Conservation (phyloP, 2,329 filamentous ascomycete genomes). For the Knufia petricola region DNA sequence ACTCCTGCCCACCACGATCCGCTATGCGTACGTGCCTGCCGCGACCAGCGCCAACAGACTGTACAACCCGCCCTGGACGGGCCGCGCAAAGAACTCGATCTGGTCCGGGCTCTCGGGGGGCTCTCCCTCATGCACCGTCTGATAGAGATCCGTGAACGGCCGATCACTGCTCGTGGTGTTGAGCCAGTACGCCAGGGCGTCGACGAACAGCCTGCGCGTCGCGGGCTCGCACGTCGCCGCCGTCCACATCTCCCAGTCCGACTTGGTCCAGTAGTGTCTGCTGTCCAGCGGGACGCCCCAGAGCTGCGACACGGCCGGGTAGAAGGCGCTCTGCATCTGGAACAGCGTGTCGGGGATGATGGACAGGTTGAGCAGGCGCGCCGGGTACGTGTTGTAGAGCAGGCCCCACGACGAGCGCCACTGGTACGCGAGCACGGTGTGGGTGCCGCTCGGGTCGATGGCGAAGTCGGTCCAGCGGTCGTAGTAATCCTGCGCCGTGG, state of each 20-base stretch:
- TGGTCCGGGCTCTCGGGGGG: slow-evolving; percentile 50
- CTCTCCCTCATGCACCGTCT: slow-evolving; percentile 62
- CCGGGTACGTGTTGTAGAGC: slow-evolving; percentile 74
- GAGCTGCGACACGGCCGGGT: slow-evolving; percentile 65
- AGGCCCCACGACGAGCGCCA: slow-evolving; percentile 72
- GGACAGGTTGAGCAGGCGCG: slow-evolving; percentile 74
- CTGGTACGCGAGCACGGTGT: slow-evolving; percentile 70
- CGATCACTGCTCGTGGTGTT: slow-evolving; percentile 70
- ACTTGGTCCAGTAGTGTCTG: slow-evolving; percentile 74
- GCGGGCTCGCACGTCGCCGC: slow-evolving; percentile 59
- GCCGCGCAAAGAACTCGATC: slow-evolving; percentile 64
- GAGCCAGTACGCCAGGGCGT: slow-evolving; percentile 66
- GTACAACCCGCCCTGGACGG: slow-evolving; percentile 76
- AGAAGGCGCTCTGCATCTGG: slow-evolving; percentile 69
- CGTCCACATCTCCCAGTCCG: slow-evolving; percentile 82
- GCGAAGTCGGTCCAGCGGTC: slow-evolving; percentile 60
- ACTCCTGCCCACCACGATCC: no score
- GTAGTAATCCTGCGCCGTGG: slow-evolving; percentile 46
- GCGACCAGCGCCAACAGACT: slow-evolving; percentile 59
- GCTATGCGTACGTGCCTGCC: not conserved
- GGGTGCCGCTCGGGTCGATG: slow-evolving; percentile 58
- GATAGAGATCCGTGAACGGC: slow-evolving; percentile 70
- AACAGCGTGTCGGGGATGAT: slow-evolving; percentile 48
- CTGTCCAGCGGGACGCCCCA: slow-evolving; percentile 75
- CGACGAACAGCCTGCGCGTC: slow-evolving; percentile 60